Percentiles rank a stretch among this genome's conserved stretches.
Evolutionary conservation across 78 protist genomes (phyloP).

Genomic region (Polysphondylium violaceum): DNA sequence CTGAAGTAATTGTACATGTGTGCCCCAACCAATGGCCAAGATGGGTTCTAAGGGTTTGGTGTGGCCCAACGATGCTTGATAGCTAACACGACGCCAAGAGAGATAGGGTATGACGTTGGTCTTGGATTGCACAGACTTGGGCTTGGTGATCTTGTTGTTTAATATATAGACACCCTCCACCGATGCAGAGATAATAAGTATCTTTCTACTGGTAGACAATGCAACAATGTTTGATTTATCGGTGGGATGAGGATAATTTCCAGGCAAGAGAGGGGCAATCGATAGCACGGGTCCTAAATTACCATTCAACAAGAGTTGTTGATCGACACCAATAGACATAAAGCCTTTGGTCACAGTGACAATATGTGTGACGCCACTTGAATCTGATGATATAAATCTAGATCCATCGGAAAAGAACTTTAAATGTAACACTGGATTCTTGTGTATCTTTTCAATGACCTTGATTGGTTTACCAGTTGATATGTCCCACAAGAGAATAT

Average conservation of each 20-base stretch:
- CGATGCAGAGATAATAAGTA: slow-evolving; percentile 52
- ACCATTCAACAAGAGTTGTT: slow-evolving; percentile 72
- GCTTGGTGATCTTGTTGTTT: slow-evolving; percentile 59
- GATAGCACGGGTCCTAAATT: slow-evolving; percentile 57
- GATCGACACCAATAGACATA: slow-evolving; percentile 65
- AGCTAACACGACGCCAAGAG: slow-evolving; percentile 63
- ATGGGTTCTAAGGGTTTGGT: slow-evolving; percentile 74
- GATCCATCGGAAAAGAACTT: slow-evolving; percentile 65
- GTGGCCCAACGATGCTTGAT: slow-evolving; percentile 17
- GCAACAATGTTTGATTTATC: slow-evolving; percentile 51
- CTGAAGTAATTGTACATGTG: slow-evolving; percentile 48
- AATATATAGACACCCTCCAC: slow-evolving; percentile 45
- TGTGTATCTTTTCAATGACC: slow-evolving; percentile 51
- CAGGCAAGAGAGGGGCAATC: slow-evolving; percentile 33
- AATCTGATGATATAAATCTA: slow-evolving; percentile 44
- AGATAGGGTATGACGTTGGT: slow-evolving; percentile 41
- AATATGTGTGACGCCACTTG: slow-evolving; percentile 37
- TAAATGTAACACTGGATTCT: slow-evolving; percentile 32
- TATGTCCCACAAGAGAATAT: slow-evolving; percentile 49
- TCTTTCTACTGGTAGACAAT: slow-evolving; percentile 56
- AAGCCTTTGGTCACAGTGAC: slow-evolving; percentile 16
- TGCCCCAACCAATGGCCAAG: slow-evolving; percentile 77
- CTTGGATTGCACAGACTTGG: background rate
- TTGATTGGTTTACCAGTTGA: slow-evolving; percentile 52
- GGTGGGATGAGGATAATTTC: slow-evolving; percentile 65